Evolutionary conservation across 2,329 filamentous ascomycete species (phyloP).

Genomic region (Sporothrix protearum): DNA sequence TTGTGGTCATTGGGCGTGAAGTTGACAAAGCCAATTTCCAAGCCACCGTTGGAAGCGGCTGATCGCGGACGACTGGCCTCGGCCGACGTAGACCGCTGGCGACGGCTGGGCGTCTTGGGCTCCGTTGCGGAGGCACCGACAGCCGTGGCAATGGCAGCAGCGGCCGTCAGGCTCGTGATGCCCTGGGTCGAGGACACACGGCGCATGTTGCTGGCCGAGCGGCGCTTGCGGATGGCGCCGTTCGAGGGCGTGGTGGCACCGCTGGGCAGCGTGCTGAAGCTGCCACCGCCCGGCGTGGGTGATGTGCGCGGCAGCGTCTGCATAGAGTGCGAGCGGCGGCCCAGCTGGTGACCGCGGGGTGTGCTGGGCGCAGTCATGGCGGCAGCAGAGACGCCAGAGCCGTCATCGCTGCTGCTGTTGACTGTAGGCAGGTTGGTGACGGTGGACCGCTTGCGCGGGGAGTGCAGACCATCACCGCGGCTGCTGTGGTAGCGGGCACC

Average conservation of each 20-base stretch:
- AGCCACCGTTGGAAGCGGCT: constrained; percentile 21
- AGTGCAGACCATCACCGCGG: constrained; percentile 34
- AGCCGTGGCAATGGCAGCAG: constrained; percentile 1
- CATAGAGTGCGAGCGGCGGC: constrained; percentile 32
- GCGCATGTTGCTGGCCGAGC: constrained; percentile 35
- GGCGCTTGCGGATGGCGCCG: constrained; percentile 37
- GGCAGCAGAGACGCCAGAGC: constrained; percentile 1
- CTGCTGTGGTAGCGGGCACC: constrained; percentile 48
- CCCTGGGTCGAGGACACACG: constrained; percentile 25
- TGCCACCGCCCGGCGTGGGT: background rate
- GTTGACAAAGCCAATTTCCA: constrained; percentile 71
- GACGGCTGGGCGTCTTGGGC: constrained; percentile 21
- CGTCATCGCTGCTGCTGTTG: background rate
- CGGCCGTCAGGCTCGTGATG: background rate
- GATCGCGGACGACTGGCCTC: constrained; percentile 14
- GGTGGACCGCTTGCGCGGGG: constrained; percentile 42
- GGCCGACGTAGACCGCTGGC: constrained; percentile 15
- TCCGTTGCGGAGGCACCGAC: background rate
- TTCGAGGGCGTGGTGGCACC: constrained; percentile 20
- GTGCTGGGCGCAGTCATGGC: constrained; percentile 20
- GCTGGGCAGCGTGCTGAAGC: background rate
- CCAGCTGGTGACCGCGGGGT: constrained; percentile 21
- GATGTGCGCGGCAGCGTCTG: constrained; percentile 29
- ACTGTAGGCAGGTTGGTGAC: background rate
- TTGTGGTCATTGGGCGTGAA: constrained; percentile 77